Percentiles rank a stretch among this genome's conserved stretches.
These are phyloP conservation scores for Spiraea crenata DNA, from an alignment of 331 rosid species.

Conservation along the genomic window DNA sequence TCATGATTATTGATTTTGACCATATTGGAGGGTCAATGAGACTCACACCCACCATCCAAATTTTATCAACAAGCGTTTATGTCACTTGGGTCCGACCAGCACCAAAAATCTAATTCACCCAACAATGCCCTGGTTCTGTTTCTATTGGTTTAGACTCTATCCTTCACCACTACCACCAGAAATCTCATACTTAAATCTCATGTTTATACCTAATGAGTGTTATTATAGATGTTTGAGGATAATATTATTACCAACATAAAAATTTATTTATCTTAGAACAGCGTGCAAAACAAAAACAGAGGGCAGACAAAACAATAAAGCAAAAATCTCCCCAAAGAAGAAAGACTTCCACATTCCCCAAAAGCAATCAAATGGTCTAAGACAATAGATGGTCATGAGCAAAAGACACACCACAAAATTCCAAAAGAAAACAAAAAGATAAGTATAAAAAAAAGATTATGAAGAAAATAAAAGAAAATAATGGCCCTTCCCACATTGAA, in stretches of 20 bases:
- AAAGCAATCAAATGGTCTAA: conserved; percentile 27
- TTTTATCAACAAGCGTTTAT: conserved; percentile 47
- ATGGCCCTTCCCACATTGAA: conserved; percentile 36
- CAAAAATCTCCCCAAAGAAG: conserved; percentile 27
- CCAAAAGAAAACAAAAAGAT: conserved; percentile 22
- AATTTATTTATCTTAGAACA: background rate
- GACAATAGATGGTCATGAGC: conserved; percentile 28
- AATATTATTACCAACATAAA: background rate
- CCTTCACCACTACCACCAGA: conserved; percentile 1
- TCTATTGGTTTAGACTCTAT: conserved; percentile 18
- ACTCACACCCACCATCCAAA: conserved; percentile 26
- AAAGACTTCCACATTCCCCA: conserved; percentile 32
- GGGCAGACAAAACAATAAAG: conserved; percentile 5
- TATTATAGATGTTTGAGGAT: too few species aligned
- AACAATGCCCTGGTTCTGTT: conserved; percentile 4
- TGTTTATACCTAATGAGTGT: too few species aligned
- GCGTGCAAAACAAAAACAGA: background rate
- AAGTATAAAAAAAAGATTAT: background rate
- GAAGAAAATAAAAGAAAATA: background rate
- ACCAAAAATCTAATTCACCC: conserved; percentile 16
- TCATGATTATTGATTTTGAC: conserved; percentile 16
- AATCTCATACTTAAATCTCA: background rate
- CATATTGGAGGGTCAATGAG: conserved; percentile 24
- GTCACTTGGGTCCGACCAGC: conserved; percentile 47
- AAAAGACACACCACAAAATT: conserved; percentile 17